phyloP scores from a whole-genome alignment of 441 rosid species.

The Populus hybrid region DNA sequence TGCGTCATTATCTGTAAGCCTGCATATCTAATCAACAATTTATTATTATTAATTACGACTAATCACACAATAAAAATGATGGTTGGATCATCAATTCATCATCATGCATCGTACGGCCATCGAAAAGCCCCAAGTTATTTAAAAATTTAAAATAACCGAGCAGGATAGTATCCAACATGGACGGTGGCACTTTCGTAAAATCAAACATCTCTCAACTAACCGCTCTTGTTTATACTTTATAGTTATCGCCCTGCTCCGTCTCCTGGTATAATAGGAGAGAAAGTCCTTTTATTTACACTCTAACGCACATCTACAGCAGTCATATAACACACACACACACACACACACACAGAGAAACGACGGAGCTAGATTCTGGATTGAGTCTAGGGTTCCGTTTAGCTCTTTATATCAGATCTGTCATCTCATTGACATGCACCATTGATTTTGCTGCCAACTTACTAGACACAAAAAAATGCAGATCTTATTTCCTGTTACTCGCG shows the following conservation, averaged over 20 bases:
- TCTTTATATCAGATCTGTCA: conserved; percentile 31
- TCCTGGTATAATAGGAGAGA: too few species aligned
- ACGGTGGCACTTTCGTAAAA: not conserved
- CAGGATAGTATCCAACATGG: not conserved
- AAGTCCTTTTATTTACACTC: not conserved
- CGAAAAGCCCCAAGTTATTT: not conserved
- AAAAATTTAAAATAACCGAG: not conserved
- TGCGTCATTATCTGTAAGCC: not conserved
- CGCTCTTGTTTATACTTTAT: not conserved
- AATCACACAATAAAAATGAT: not conserved
- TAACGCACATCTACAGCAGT: not conserved
- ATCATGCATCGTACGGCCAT: not conserved
- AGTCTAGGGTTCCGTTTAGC: conserved; percentile 16
- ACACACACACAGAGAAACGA: not conserved
- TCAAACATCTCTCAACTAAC: conserved; percentile 16
- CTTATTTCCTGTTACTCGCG: conserved; percentile 62
- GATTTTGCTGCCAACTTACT: conserved; percentile 6
- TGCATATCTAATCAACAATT: not conserved
- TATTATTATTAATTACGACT: not conserved
- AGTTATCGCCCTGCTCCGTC: too few species aligned
- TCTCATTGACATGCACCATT: conserved; percentile 29
- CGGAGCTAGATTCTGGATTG: conserved; percentile 1
- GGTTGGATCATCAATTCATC: not conserved
- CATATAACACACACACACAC: not conserved
- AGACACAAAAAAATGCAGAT: conserved; percentile 45